Base-by-base conservation (phyloP, 163 green algal genomes). In the Chloromonas sp. region DNA sequence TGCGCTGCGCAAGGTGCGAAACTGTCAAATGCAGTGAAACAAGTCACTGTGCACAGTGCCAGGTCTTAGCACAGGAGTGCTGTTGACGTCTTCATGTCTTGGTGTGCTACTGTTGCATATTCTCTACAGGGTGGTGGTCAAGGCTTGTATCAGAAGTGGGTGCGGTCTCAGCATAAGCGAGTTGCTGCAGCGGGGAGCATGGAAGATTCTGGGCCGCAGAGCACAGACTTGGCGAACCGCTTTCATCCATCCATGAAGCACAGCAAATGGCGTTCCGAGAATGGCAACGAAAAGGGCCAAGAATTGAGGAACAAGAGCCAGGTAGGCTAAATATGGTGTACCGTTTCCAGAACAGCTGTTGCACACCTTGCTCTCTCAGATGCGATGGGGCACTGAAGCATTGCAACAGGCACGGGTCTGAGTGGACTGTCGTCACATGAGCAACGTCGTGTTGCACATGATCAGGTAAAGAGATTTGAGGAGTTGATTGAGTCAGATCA, bases 61-160 rank as follows among this genome's bases (percentile, higher is more conserved):
- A 11, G 5, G 66, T 5, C 66, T 11, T 74, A 11, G 5, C 66
- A 74, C 66, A 5, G 5, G 66, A 74, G 5, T 5, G 5, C 5
- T 74, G 66, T 11, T 74, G 66, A 5, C 66, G 5, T 74, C 66
- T 11, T 74, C 5, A 5, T 74, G 66, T 11, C 66, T 11, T 11
- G 5, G 5, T 11, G 66, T 74, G 5, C 5, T 74, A 11, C 66
- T 74, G 5, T 74, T 74, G 66, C 66, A 74, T 5, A 36, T 36
- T 36, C 36, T 36, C 36, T 36, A 36, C 36, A 36, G 36, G 36
- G 36, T 36, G 66, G 5, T 71, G 79, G 58, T 60, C 86, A 86
- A 0, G 85, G 88, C 66, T 70, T 97, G 58, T 98, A 97, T 86
- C 86, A 95, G 81, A 94, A 94, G 86, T 98, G 95, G 95, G 87